Conservation (phyloP, 768 basidiomycete species). For the Austroboletus festivus region DNA sequence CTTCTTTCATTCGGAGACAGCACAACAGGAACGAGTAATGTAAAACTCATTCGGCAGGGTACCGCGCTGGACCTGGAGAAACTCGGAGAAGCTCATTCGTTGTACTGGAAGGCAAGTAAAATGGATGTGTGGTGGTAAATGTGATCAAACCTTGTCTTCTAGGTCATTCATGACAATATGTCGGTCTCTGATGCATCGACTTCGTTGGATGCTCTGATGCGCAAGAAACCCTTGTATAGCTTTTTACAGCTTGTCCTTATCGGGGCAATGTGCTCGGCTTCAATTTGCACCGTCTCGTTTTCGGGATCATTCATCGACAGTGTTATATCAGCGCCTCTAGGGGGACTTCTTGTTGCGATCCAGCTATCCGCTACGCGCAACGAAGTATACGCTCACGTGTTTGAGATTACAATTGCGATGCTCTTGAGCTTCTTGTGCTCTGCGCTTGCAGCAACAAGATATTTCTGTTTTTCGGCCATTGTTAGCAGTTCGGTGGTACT, state of each 20-base stretch:
- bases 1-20: slow-evolving; percentile 81
- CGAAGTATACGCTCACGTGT: slow-evolving; percentile 77
- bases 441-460: slow-evolving; percentile 61
- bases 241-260: slow-evolving; percentile 62
- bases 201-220: slow-evolving; percentile 73
- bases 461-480: slow-evolving; percentile 79
- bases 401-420: slow-evolving; percentile 79
- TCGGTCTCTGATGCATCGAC: slow-evolving; percentile 71
- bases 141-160: slow-evolving; percentile 1
- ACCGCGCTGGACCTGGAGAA: slow-evolving; percentile 75
- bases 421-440: slow-evolving; percentile 78
- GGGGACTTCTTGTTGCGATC: slow-evolving; percentile 67
- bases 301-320: not conserved
- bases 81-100: slow-evolving; percentile 60
- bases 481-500: slow-evolving; percentile 75
- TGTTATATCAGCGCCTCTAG: slow-evolving; percentile 21
- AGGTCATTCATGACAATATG: slow-evolving; percentile 80
- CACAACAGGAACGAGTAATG: slow-evolving; percentile 74
- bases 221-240: slow-evolving; percentile 55
- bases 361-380: slow-evolving; percentile 72
- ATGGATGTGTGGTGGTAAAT: not conserved
- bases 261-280: slow-evolving; percentile 73
- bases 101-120: slow-evolving; percentile 68
- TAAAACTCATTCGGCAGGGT: slow-evolving; percentile 74
- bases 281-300: slow-evolving; percentile 60